Conservation (phyloP, 768 basidiomycete genomes). For the Pholiota conissans region DNA sequence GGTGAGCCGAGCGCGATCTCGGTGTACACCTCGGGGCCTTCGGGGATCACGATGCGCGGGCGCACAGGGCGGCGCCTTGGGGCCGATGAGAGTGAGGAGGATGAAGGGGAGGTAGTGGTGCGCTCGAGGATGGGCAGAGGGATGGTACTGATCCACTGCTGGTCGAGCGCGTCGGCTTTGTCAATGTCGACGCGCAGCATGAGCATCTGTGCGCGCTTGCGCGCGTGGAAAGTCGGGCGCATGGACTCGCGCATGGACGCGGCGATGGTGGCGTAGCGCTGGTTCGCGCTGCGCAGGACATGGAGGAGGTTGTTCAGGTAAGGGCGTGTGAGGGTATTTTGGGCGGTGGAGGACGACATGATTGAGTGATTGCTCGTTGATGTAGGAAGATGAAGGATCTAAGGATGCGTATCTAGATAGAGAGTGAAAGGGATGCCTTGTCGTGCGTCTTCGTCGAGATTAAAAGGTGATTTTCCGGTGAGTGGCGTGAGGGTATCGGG, state of each 20-base stretch:
- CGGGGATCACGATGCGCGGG: too few relatives aligned
- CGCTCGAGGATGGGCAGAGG: conserved; percentile 23
- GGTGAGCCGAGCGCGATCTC: neutral
- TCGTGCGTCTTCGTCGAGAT: neutral
- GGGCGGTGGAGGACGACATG: neutral
- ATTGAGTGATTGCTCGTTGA: neutral
- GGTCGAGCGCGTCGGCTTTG: conserved; percentile 40
- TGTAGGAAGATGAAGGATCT: too few relatives aligned
- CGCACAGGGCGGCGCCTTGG: neutral
- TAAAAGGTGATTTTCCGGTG: too few relatives aligned
- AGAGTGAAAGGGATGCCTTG: neutral
- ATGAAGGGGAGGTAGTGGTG: conserved; percentile 5
- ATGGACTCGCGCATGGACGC: conserved; percentile 32
- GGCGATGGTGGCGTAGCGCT: conserved; percentile 38
- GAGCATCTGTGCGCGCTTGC: conserved; percentile 42
- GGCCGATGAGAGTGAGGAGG: too few relatives aligned
- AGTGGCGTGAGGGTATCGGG: neutral
- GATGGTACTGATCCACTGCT: conserved; percentile 34
- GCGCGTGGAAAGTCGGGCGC: conserved; percentile 45
- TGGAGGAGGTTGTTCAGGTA: conserved; percentile 1
- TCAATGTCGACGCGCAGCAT: conserved; percentile 45
- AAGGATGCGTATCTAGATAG: neutral
- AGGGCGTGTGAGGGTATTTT: neutral
- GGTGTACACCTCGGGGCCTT: too few relatives aligned
- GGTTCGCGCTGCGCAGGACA: conserved; percentile 45